Evolutionary conservation across 2,329 filamentous ascomycete species (phyloP).

Genomic region (Moelleriella libera): DNA sequence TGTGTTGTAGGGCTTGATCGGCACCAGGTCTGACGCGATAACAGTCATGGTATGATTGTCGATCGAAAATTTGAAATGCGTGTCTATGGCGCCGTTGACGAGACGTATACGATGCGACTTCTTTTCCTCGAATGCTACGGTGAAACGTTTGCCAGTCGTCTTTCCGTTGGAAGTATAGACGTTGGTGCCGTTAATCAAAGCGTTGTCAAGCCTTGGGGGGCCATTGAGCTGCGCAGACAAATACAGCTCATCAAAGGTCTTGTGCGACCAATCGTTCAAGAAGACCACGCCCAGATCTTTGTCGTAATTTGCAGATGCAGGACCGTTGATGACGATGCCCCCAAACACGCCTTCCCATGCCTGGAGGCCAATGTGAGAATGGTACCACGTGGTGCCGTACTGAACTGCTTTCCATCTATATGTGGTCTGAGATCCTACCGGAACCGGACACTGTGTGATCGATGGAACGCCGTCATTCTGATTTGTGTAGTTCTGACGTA

Average conservation of each 20-base stretch:
- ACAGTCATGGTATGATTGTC: slow-evolving; percentile 44
- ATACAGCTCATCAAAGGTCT: slow-evolving; percentile 23
- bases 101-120: slow-evolving; percentile 31
- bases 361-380: slow-evolving; percentile 40
- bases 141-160: slow-evolving; percentile 17
- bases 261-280: slow-evolving; percentile 44
- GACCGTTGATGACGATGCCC: slow-evolving; percentile 46
- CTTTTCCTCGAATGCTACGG: slow-evolving; percentile 23
- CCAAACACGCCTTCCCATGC: slow-evolving; percentile 43
- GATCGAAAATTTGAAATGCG: slow-evolving; percentile 32
- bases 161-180: slow-evolving; percentile 10
- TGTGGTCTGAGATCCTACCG: slow-evolving; percentile 34
- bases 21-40: slow-evolving; percentile 43
- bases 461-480: slow-evolving; percentile 40
- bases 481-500: slow-evolving; percentile 40
- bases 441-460: slow-evolving; percentile 34
- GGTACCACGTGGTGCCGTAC: slow-evolving; percentile 45
- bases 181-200: slow-evolving; percentile 29
- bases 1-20: slow-evolving; percentile 38
- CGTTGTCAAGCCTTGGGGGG: slow-evolving; percentile 22
- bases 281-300: slow-evolving; percentile 46
- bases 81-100: slow-evolving; percentile 30
- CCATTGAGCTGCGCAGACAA: background rate
- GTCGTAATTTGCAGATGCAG: slow-evolving; percentile 44
- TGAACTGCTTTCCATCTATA: slow-evolving; percentile 43